These are phyloP conservation scores for Epichloe hybrida DNA, from an alignment of 2,329 filamentous ascomycete species.

Conservation along the genomic window DNA sequence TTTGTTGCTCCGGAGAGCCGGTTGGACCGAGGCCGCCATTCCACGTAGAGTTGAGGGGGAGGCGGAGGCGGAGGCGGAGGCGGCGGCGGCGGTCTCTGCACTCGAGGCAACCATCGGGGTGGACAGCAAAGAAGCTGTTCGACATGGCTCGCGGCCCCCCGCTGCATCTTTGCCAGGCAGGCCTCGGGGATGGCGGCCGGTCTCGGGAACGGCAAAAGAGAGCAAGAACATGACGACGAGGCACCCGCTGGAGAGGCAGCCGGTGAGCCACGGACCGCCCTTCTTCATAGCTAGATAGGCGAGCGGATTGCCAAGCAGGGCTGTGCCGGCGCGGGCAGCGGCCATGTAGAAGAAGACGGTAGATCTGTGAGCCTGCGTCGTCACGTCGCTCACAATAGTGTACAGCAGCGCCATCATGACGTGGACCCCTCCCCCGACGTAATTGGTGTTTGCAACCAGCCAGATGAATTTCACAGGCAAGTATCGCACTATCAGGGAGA, in stretches of 20 bases:
- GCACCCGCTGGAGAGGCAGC: neutral
- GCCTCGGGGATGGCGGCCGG: neutral
- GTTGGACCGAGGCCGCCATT: neutral
- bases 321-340: neutral
- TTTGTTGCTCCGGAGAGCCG: neutral
- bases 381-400: neutral
- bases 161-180: too few species aligned
- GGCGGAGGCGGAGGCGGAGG: too few species aligned
- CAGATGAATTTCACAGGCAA: neutral
- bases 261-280: neutral
- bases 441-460: neutral
- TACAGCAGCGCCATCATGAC: neutral
- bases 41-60: neutral
- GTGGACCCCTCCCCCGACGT: neutral
- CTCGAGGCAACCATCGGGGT: too few species aligned
- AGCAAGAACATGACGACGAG: neutral
- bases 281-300: neutral
- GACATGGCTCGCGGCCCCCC: too few species aligned
- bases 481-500: neutral
- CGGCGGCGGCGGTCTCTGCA: too few species aligned
- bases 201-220: neutral
- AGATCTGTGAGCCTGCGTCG: neutral
- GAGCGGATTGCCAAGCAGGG: neutral
- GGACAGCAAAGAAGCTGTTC: too few species aligned
- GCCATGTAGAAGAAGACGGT: neutral